These are phyloP conservation scores for Escovopsis sp. DNA, from an alignment of 2,329 filamentous ascomycete species.

Conservation along the genomic window DNA sequence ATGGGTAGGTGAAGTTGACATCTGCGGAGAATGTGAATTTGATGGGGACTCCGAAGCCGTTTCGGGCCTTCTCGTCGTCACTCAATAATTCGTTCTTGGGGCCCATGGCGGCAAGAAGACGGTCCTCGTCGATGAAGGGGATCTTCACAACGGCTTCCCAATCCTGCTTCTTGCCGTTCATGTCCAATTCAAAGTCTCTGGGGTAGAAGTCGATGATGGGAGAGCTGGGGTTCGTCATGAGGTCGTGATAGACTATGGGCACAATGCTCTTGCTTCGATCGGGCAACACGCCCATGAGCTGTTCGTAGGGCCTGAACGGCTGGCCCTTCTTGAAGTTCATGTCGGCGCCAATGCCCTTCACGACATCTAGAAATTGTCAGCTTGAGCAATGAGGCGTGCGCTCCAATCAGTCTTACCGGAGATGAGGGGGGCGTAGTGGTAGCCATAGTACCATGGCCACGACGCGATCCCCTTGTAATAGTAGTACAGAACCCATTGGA, in stretches of 20 bases:
- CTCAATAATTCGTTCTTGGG: constrained; percentile 68
- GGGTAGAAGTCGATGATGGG: constrained; percentile 98
- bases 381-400: constrained; percentile 5
- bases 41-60: constrained; percentile 79
- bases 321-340: constrained; percentile 89
- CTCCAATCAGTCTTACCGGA: constrained; percentile 41
- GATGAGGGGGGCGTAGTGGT: constrained; percentile 96
- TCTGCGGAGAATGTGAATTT: constrained; percentile 81
- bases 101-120: constrained; percentile 72
- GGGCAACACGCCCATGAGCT: constrained; percentile 94
- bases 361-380: constrained; percentile 51
- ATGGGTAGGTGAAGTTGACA: constrained; percentile 70
- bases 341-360: constrained; percentile 72
- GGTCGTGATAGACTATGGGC: constrained; percentile 67
- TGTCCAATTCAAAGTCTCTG: constrained; percentile 89
- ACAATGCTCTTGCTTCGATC: constrained; percentile 97
- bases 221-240: constrained; percentile 84
- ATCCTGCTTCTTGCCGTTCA: constrained; percentile 99
- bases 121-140: constrained; percentile 89
- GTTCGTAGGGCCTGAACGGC: constrained; percentile 88
- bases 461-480: constrained; percentile 96
- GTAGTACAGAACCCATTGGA: constrained; percentile 97
- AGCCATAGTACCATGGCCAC: constrained; percentile 96
- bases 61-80: constrained; percentile 65
- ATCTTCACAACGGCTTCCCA: constrained; percentile 99